Evolutionary conservation across 192 early-diverging fungal genomes (phyloP).

Genomic region (Coemansia aciculifera): DNA sequence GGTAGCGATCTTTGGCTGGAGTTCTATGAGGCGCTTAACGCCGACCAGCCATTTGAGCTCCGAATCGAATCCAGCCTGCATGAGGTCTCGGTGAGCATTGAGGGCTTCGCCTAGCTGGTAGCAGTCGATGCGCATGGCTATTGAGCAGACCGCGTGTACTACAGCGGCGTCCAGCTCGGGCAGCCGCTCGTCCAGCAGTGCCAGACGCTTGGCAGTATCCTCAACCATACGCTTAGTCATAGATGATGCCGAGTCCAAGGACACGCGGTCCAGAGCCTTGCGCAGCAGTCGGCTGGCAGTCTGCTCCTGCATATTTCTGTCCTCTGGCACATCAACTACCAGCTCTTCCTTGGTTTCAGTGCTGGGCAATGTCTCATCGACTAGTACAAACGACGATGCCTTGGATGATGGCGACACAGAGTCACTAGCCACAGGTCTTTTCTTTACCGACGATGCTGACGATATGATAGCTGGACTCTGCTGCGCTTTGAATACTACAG

Average conservation of each 20-base stretch:
- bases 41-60: constrained; percentile 54
- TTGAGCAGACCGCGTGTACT: constrained; percentile 12
- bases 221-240: constrained; percentile 33
- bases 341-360: neutral
- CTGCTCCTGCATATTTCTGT: constrained; percentile 6
- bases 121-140: constrained; percentile 26
- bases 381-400: constrained; percentile 31
- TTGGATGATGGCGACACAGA: constrained; percentile 3
- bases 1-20: constrained; percentile 21
- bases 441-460: neutral
- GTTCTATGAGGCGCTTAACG: constrained; percentile 48
- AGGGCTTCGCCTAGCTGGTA: constrained; percentile 16
- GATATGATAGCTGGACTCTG: neutral
- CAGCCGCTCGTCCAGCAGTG: constrained; percentile 28
- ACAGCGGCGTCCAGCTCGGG: constrained; percentile 16
- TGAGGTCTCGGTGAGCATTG: constrained; percentile 21
- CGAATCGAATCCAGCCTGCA: constrained; percentile 32
- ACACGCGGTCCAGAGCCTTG: constrained; percentile 7
- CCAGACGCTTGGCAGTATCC: constrained; percentile 33
- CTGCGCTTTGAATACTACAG: constrained; percentile 38
- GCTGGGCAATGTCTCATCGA: constrained; percentile 15
- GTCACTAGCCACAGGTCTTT: neutral
- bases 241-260: neutral
- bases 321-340: constrained; percentile 14
- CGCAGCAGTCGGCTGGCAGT: constrained; percentile 2